Evolutionary conservation across 1,284 basidiomycete genomes (phyloP).

Genomic region (Puccinia polysora): DNA sequence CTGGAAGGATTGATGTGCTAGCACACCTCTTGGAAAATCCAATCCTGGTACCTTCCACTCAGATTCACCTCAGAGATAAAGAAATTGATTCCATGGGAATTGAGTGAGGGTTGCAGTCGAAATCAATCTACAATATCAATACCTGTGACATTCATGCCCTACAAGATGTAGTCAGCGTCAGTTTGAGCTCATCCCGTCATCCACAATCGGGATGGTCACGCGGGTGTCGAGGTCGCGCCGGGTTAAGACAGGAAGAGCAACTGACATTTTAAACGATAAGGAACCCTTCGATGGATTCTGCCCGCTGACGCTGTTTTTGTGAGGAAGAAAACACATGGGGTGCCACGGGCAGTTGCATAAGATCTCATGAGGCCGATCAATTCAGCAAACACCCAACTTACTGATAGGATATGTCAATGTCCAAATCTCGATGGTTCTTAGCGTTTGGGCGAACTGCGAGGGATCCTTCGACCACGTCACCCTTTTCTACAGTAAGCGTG

Average conservation of each 20-base stretch:
- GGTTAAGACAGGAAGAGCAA: slow-evolving; percentile 2
- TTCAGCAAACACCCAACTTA: background rate
- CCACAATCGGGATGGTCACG: background rate
- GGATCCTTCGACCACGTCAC: slow-evolving; percentile 67
- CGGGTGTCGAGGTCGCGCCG: background rate
- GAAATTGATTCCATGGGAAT: too few species aligned
- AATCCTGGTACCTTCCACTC: too few species aligned
- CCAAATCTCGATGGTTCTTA: slow-evolving; percentile 85
- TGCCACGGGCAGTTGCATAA: background rate
- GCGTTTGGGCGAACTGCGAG: slow-evolving; percentile 77
- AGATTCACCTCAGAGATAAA: too few species aligned
- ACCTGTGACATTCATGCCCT: slow-evolving; percentile 40
- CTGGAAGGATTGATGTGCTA: too few species aligned
- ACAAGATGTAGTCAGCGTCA: slow-evolving; percentile 41
- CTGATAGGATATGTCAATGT: slow-evolving; percentile 75
- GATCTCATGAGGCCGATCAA: background rate
- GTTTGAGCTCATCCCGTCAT: slow-evolving; percentile 16
- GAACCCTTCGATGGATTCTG: slow-evolving; percentile 21
- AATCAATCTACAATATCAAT: slow-evolving; percentile 24
- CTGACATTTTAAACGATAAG: slow-evolving; percentile 42
- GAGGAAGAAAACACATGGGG: background rate
- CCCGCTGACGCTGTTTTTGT: slow-evolving; percentile 5
- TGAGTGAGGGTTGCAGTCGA: too few species aligned
- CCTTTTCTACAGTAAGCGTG: slow-evolving; percentile 60
- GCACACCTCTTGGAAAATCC: too few species aligned